A percentile compares a stretch with the other conserved stretches of the same genome.
These are phyloP conservation scores for Ogataea parapolymorpha DNA, from an alignment of 805 yeast species.

Conservation along the genomic window DNA sequence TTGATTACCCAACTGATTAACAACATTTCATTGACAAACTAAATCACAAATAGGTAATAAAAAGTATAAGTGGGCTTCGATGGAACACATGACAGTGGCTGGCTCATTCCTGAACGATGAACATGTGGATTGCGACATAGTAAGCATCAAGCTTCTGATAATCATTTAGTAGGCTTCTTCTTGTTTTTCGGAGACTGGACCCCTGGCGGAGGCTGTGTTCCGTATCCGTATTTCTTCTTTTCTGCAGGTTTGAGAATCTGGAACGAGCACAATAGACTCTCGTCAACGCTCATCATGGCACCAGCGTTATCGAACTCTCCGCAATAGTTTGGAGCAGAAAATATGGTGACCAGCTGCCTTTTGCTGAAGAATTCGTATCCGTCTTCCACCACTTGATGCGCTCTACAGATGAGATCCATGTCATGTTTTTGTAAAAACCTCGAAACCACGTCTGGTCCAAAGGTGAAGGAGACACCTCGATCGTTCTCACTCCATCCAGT, in stretches of 20 bases:
- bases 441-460: slow-evolving; percentile 98
- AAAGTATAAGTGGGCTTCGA: slow-evolving; percentile 3
- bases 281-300: slow-evolving; percentile 99
- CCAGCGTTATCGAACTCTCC: slow-evolving; percentile 99
- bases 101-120: slow-evolving; percentile 7
- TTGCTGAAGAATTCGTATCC: slow-evolving; percentile 97
- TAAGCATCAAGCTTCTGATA: slow-evolving; percentile 7
- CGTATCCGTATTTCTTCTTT: slow-evolving; percentile 64
- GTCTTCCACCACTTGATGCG: slow-evolving; percentile 98
- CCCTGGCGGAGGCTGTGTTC: slow-evolving; percentile 22
- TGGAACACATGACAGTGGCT: slow-evolving; percentile 3
- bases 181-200: slow-evolving; percentile 28
- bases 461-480: slow-evolving; percentile 98
- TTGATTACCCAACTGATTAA: slow-evolving; percentile 3
- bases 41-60: slow-evolving; percentile 11
- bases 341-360: slow-evolving; percentile 92
- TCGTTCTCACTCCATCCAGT: slow-evolving; percentile 99
- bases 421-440: slow-evolving; percentile 95
- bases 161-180: slow-evolving; percentile 28
- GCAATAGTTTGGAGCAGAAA: slow-evolving; percentile 97
- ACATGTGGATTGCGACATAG: slow-evolving; percentile 6
- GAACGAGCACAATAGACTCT: slow-evolving; percentile 91
- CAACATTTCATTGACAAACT: slow-evolving; percentile 11
- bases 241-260: slow-evolving; percentile 97
- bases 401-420: slow-evolving; percentile 96